These are phyloP conservation scores for Ambrosia hybrid DNA, from an alignment of 140 eudicot genomes.

Conservation along the genomic window DNA sequence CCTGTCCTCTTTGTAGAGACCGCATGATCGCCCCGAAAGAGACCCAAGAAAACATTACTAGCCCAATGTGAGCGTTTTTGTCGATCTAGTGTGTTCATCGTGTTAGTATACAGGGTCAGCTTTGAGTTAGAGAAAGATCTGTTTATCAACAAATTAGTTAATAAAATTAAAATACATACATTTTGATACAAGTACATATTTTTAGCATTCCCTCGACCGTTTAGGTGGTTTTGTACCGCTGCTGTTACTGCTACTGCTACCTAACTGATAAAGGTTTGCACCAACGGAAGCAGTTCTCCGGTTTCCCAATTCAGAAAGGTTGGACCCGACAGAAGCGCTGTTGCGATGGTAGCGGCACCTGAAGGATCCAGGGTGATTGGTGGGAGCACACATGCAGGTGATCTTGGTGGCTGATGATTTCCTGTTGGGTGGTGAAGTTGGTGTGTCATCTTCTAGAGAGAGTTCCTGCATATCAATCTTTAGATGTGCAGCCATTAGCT, in stretches of 20 bases:
- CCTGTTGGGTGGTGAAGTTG: constrained; percentile 20
- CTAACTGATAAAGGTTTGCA: constrained; percentile 34
- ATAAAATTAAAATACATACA: constrained; percentile 24
- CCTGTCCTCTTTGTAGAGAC: constrained; percentile 80
- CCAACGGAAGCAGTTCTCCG: constrained; percentile 35
- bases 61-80: constrained; percentile 49
- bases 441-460: constrained; percentile 33
- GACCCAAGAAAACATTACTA: constrained; percentile 53
- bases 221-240: constrained; percentile 10
- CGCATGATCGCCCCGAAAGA: constrained; percentile 47
- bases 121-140: neutral
- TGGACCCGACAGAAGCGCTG: constrained; percentile 23
- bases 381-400: constrained; percentile 58
- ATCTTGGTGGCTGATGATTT: constrained; percentile 31
- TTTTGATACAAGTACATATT: constrained; percentile 6
- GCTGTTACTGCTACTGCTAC: constrained; percentile 3
- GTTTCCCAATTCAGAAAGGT: constrained; percentile 29
- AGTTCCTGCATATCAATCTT: constrained; percentile 19
- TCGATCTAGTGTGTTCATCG: constrained; percentile 10
- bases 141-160: constrained; percentile 11
- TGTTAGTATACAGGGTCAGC: neutral
- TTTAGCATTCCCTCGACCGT: constrained; percentile 31
- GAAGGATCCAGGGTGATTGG: constrained; percentile 59
- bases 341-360: constrained; percentile 51
- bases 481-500: constrained; percentile 8